Evolutionary conservation across 177 flowering plant species (phyloP), one percentile per base, ranked within the genome.

Genomic region (Vitis hybrid): DNA sequence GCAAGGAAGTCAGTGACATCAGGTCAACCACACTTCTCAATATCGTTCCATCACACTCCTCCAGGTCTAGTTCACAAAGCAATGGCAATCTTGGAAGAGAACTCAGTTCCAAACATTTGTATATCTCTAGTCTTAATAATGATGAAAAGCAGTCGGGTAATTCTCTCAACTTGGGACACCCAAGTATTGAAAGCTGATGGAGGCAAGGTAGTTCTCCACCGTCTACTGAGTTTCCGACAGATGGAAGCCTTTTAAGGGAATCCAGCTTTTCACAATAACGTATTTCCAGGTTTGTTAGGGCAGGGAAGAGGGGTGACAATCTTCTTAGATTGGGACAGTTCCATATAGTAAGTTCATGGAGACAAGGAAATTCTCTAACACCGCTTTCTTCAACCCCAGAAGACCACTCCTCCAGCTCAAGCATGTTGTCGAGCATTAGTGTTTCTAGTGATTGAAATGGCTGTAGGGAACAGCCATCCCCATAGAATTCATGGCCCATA

Each of bases 371-470:
- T 24, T 24, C 27, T 24, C 27, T 24, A 24, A 24, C 27, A 4
- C 19, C 50, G 13, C 46, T 51, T 9, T 62, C 65, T 40, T 62
- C 65, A 62, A 62, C 11, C 21, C 19, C 50, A 24, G 27, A 24
- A 62, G 51, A 62, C 65, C 65, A 62, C 15, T 62, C 51, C 65
- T 35, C 65, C 65, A 50, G 40, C 21, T 14, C 50, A 15, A 46
- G 17, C 65, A 62, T 62, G 19, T 62, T n/a, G 17, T 62, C 50
- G 21, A 62, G 14, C 50, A 6, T 35, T 14, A 62, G 51, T 2
- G 17, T 35, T 51, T 62, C 18, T 13, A 62, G 51, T 13, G 65
- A 35, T 35, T 13, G 51, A n/a, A 62, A 62, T 24, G 27, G 27
- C 11, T 3, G 12, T 60, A 12, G 12, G 24, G 40, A 19, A 19